Evolutionary conservation across 1,284 basidiomycete species (phyloP), one percentile per base, ranked within the genome.

Genomic region (Volvariella surrecta): DNA sequence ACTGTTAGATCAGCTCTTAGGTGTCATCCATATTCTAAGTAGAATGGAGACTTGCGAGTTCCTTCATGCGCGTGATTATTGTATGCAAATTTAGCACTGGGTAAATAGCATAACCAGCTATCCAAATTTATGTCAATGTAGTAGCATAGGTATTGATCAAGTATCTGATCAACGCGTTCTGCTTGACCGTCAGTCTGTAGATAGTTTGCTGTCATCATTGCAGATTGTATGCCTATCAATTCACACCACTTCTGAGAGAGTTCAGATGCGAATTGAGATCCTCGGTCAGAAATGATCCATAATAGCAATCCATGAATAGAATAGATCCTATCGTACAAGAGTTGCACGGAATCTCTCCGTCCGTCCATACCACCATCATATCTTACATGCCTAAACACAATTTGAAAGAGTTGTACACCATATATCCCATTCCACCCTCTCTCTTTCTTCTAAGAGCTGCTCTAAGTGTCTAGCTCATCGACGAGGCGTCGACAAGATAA

Each of bases 41-140:
- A 32, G 35, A 49, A 50, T 40, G 61, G 64, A 1, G 59, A 37
- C 28, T 44, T 28, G 10, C 35, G 45, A 10, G 58, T 64, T 0
- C 58, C 50, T 0, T 48, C 10, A 16, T 62, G 56, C 0, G 49
- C 20, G 0, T 50, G 47, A 48, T 63, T 58, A 48, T 63, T 64
- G 42, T 57, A 52, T 0, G 54, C 30, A 32, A 68, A 67, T 35
- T 68, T 57, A 0, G 59, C 52, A 0, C 59, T 48, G 0, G 59
- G 47, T 0, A 68, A 45, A 35, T 53, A 56, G 10, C 58, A 45
- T 1, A 44, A 40, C 70, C 70, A 74, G 40, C 71, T 54, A 34
- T 51, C 44, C 45, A 71, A 68, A 6, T 52, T 31, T 32, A 66
- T 48, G 35, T 61, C 59, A 13, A 31, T 32, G 21, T 54, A 64